These are phyloP conservation scores for Annulohypoxylon truncatum DNA, from an alignment of 2,329 filamentous ascomycete genomes.

Conservation along the genomic window DNA sequence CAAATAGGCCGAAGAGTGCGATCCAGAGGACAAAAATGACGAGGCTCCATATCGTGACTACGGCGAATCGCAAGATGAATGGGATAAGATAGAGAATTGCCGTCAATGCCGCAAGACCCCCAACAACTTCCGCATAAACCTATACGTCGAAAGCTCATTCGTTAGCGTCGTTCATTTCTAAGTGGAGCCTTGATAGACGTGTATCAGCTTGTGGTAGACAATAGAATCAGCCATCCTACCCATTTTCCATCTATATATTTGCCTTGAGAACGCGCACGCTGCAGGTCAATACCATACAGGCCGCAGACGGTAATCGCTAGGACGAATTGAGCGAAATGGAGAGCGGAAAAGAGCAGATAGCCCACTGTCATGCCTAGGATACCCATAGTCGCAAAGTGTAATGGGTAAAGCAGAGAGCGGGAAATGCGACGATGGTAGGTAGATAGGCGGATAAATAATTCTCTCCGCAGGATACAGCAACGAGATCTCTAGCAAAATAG, in stretches of 20 bases:
- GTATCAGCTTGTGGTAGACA: not conserved
- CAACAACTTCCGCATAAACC: slow-evolving; percentile 79
- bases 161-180: slow-evolving; percentile 9
- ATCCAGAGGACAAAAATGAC: slow-evolving; percentile 83
- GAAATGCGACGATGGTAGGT: not conserved
- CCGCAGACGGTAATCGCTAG: slow-evolving; percentile 81
- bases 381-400: slow-evolving; percentile 53
- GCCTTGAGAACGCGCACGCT: slow-evolving; percentile 61
- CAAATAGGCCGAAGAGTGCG: slow-evolving; percentile 85
- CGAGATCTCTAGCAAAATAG: not conserved
- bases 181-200: not conserved
- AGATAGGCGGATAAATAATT: not conserved
- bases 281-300: slow-evolving; percentile 79
- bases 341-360: slow-evolving; percentile 66
- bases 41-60: slow-evolving; percentile 75
- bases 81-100: slow-evolving; percentile 74
- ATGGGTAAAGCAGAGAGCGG: not conserved
- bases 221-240: slow-evolving; percentile 60
- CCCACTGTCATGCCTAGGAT: slow-evolving; percentile 57
- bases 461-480: not conserved
- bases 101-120: slow-evolving; percentile 72
- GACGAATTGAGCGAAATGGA: slow-evolving; percentile 82
- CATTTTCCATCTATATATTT: slow-evolving; percentile 73
- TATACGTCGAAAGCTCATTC: slow-evolving; percentile 45
- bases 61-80: slow-evolving; percentile 64